Conservation (phyloP, 768 basidiomycete species). For the Clavaria fumosa region DNA sequence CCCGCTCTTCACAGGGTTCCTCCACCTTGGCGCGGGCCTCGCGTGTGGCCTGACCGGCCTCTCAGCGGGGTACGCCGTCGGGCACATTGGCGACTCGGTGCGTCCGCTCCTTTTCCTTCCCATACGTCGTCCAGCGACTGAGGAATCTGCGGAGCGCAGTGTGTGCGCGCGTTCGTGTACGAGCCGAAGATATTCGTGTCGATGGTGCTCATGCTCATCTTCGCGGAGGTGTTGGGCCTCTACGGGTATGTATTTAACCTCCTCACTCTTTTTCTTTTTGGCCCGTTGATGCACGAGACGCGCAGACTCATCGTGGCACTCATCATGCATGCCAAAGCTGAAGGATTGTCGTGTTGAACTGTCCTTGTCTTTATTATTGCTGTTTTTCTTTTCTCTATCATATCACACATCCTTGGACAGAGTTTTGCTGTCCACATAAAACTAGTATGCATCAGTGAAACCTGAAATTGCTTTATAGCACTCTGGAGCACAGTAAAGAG, state of each 20-base stretch:
- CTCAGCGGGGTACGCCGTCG: constrained; percentile 91
- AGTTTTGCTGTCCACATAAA: too few species aligned
- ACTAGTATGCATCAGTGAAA: too few species aligned
- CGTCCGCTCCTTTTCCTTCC: constrained; percentile 14
- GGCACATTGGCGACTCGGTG: constrained; percentile 85
- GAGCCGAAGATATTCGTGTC: constrained; percentile 86
- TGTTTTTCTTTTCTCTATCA: too few species aligned
- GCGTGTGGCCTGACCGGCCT: constrained; percentile 86
- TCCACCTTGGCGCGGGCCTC: constrained; percentile 85
- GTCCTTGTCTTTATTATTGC: too few species aligned
- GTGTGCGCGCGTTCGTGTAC: constrained; percentile 81
- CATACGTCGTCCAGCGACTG: constrained; percentile 6
- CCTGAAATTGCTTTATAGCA: too few species aligned
- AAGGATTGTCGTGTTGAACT: constrained; percentile 24
- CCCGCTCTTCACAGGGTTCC: constrained; percentile 73
- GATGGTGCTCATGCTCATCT: constrained; percentile 94
- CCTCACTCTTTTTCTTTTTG: background rate
- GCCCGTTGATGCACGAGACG: too few species aligned
- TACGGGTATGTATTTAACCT: constrained; percentile 44
- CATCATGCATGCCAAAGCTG: constrained; percentile 76
- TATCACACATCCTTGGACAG: too few species aligned
- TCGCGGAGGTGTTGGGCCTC: constrained; percentile 79
- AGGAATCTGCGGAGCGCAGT: constrained; percentile 26
- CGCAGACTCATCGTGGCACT: constrained; percentile 74
- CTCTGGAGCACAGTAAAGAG: too few species aligned